Conservation (phyloP, 805 yeast genomes). For the Lipomyces japonicus region DNA sequence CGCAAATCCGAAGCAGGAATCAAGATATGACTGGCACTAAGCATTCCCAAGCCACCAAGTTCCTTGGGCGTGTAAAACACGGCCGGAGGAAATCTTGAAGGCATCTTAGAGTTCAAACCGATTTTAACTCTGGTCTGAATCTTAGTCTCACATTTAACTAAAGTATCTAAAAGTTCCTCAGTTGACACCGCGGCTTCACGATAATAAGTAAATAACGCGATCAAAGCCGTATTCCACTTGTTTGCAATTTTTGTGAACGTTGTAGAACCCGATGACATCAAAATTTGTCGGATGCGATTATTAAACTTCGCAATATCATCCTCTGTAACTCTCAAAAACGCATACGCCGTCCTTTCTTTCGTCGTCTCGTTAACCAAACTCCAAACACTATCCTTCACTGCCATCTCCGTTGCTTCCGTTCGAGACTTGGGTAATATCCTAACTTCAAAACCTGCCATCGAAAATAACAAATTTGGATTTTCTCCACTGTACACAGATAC, state of each 20-base stretch:
- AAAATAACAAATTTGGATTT: conserved; percentile 80
- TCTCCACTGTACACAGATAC: conserved; percentile 88
- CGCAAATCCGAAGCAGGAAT: conserved; percentile 89
- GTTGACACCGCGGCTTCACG: conserved; percentile 92
- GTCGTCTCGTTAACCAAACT: conserved; percentile 66
- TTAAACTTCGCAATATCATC: conserved; percentile 77
- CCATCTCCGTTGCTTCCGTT: conserved; percentile 47
- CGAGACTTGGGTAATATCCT: conserved; percentile 76
- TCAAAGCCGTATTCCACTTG: conserved; percentile 91
- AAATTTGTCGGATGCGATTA: conserved; percentile 77
- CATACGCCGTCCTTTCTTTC: conserved; percentile 84
- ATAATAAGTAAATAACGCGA: conserved; percentile 81
- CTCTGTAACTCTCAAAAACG: conserved; percentile 75
- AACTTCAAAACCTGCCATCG: conserved; percentile 95
- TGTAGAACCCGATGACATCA: conserved; percentile 94
- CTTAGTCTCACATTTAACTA: conserved; percentile 88
- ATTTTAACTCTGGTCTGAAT: conserved; percentile 91
- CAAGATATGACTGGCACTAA: conserved; percentile 91
- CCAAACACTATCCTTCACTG: conserved; percentile 84
- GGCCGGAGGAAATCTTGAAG: conserved; percentile 97
- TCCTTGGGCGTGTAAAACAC: conserved; percentile 98
- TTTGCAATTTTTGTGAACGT: conserved; percentile 92
- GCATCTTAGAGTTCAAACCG: conserved; percentile 97
- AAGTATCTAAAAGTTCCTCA: conserved; percentile 65
- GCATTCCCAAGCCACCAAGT: conserved; percentile 95